Evolutionary conservation across 2,329 filamentous ascomycete species (phyloP), one percentile per base, ranked within the genome.

Genomic region (Westerdykella aurantiaca): DNA sequence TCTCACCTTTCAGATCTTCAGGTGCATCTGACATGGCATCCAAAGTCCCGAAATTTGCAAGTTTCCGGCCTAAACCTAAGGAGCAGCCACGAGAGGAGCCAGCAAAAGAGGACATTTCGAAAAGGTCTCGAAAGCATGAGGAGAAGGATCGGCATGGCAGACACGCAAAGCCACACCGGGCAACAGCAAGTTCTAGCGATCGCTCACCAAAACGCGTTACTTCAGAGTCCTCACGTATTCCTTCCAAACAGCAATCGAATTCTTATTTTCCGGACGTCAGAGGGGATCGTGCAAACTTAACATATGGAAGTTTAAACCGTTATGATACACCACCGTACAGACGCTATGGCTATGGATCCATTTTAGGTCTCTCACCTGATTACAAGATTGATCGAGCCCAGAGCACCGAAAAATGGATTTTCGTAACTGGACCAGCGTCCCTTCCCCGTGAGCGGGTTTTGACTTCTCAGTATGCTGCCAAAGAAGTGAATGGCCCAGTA

Each of bases 251-350:
- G 41, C 5, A 39, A 11, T 37, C 6, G 21, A 23, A 10, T 29
- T 34, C 10, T 29, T 49, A 33, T 47, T 63, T 56, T 38, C 57
- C 58, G 39, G 91, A 97, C 66, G 80, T 73, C 34, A 82, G 81
- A 57, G 90, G 91, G 0, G 91, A 97, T 57, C 72, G 76, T 4
- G 76, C 88, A 38, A 88, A 93, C 51, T 66, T 85, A 37, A 77
- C 77, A 21, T 96, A 90, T 62, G 87, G 86, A 2, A 77, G 79
- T 22, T 75, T 86, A 33, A 82, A 95, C 61, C 80, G 79, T 31
- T 86, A 85, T 51, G 78, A 77, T 42, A 69, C 94, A 10, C 88
- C 89, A 0, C 57, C 68, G 2, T 96, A 94, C 60, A 76, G 76
- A 48, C 82, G 88, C 5, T 71, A 72, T 48, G 86, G 88, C 12